Percentiles rank a stretch among this genome's conserved stretches.
Conservation (phyloP, 495 filamentous ascomycete genomes). For the Aspergillus nidulans region DNA sequence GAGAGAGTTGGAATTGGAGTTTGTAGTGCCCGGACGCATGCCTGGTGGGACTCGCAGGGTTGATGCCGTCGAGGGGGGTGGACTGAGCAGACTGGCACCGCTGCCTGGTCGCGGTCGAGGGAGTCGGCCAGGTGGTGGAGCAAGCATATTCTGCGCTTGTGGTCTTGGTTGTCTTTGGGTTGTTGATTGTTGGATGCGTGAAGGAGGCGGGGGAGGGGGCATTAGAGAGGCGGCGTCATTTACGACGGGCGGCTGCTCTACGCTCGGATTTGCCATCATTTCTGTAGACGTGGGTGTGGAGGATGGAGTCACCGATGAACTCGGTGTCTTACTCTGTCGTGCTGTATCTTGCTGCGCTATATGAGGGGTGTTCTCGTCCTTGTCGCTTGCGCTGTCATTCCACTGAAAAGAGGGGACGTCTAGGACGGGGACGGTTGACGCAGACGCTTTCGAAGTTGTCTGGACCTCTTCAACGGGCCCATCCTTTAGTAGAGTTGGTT, state of each 20-base stretch:
- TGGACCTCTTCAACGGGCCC: constrained; percentile 30
- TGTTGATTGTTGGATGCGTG: constrained; percentile 20
- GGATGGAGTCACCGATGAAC: constrained; percentile 7
- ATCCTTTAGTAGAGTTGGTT: constrained; percentile 6
- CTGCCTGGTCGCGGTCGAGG: constrained; percentile 22
- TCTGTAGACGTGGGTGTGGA: background rate
- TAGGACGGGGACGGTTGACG: constrained; percentile 25
- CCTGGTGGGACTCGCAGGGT: constrained; percentile 27
- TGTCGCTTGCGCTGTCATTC: constrained; percentile 14
- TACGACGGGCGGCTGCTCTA: constrained; percentile 16
- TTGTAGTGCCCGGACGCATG: constrained; percentile 11
- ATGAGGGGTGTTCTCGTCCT: background rate
- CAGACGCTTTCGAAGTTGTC: constrained; percentile 47
- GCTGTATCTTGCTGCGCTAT: constrained; percentile 1
- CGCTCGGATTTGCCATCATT: constrained; percentile 9
- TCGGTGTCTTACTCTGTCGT: constrained; percentile 9
- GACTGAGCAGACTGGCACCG: constrained; percentile 20
- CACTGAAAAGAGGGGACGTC: constrained; percentile 33
- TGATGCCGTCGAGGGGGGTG: constrained; percentile 33
- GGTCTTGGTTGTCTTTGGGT: constrained; percentile 19
- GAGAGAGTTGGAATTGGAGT: constrained; percentile 31
- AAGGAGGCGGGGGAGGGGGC: constrained; percentile 34
- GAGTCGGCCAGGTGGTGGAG: constrained; percentile 10
- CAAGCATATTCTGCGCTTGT: constrained; percentile 3
- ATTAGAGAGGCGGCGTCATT: constrained; percentile 27